Base-by-base conservation (phyloP, 2,329 filamentous ascomycete genomes). In the Alternaria incomplexa region DNA sequence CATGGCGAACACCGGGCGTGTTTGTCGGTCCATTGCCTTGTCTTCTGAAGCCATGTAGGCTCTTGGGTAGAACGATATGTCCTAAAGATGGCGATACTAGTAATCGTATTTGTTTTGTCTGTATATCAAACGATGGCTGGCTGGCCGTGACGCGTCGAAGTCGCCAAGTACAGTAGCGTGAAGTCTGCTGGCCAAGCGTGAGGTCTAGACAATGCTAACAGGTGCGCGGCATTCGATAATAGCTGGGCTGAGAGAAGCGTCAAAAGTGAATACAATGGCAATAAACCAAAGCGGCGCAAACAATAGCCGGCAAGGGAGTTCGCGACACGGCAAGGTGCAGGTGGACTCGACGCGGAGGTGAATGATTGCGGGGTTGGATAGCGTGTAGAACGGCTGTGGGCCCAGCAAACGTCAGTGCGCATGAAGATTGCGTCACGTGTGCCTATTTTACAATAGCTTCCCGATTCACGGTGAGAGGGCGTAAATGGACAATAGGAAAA, bases 321-420 rank as follows among this genome's bases (percentile, higher is more conserved):
- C 51, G 46, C 44, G 32, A n/a, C 50, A 40, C 43, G 32, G 30
- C 28, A 54, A 54, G 36, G 40, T 56, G 56, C 52, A 62, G 36
- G 59, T 46, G 58, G 58, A 48, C 26, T 55, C 17, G 44, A 56
- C 47, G 56, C 40, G 48, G 43, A 59, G 50, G 44, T 50, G 60
- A 50, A 44, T 54, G 57, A 56, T 60, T 68, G 67, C 62, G 67
- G 65, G 67, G 67, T 68, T 57, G 36, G 30, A 57, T 62, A 62
- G 59, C 59, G 60, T 45, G 56, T 51, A 36, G 47, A 23, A 55
- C 20, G 60, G 48, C 13, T 17, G 7, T 20, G 2, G 17, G 28
- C 17, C 56, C 8, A 43, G 55, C 43, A 50, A 43, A 25, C 47
- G 53, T 56, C 58, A 48, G 44, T 53, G 53, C 62, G 47, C 62